Percentiles rank a stretch among this genome's conserved stretches.
Evolutionary conservation across 2,329 filamentous ascomycete genomes (phyloP).

Genomic region (Xylariaceae sp.): DNA sequence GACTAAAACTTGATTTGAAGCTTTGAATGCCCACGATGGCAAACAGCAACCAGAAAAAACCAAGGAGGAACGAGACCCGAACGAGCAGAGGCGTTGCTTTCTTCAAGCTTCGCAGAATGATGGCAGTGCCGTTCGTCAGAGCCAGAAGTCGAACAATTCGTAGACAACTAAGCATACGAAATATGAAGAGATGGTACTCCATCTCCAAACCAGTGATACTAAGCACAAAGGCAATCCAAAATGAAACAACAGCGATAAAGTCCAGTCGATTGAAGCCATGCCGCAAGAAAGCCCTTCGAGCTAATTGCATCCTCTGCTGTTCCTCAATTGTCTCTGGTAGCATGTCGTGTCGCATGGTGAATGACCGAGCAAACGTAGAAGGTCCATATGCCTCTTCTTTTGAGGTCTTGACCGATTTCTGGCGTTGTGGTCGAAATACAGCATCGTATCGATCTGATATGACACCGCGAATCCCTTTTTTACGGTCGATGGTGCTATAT

Average conservation of each 20-base stretch:
- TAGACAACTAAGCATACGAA: constrained; percentile 93
- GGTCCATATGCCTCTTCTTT: constrained; percentile 45
- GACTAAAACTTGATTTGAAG: constrained; percentile 79
- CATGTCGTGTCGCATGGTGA: constrained; percentile 68
- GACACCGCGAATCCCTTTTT: constrained; percentile 68
- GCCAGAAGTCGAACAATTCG: constrained; percentile 88
- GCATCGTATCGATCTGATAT: constrained; percentile 71
- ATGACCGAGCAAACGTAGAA: constrained; percentile 68
- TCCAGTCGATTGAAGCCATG: constrained; percentile 96
- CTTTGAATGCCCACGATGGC: constrained; percentile 95
- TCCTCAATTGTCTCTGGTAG: constrained; percentile 62
- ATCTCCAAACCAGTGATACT: constrained; percentile 66
- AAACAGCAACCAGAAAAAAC: constrained; percentile 97
- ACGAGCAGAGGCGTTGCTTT: constrained; percentile 89
- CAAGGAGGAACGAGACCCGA: constrained; percentile 88
- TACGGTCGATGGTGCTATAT: constrained; percentile 84
- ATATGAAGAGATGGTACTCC: constrained; percentile 73
- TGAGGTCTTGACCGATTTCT: constrained; percentile 58
- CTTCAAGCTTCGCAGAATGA: constrained; percentile 92
- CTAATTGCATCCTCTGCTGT: constrained; percentile 79
- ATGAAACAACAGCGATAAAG: constrained; percentile 90
- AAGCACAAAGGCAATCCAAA: constrained; percentile 85
- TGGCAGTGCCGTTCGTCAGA: constrained; percentile 88
- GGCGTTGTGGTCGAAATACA: constrained; percentile 77
- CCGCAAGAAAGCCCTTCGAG: constrained; percentile 84